Base-by-base conservation (phyloP, 2,329 filamentous ascomycete genomes). In the Hypoxylon sp. region DNA sequence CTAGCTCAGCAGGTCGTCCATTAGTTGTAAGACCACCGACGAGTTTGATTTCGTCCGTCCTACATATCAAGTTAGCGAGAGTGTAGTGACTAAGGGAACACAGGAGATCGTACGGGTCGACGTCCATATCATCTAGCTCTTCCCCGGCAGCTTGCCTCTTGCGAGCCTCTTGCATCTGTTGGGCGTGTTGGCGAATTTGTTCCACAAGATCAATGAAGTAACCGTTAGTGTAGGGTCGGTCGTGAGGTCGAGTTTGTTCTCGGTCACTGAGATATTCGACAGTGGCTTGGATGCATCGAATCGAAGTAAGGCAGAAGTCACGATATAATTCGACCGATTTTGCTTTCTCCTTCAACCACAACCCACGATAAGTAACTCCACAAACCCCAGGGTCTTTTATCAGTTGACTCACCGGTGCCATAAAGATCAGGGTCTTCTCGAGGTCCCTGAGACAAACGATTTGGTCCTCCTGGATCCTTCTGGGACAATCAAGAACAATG, bases 161-260 rank as follows among this genome's bases (percentile, higher is more conserved):
- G 76, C 93, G 90, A 72, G 90, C 88, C 73, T 90, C 90, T 70
- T 91, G 90, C 75, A 98, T 89, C 79, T 96, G 92, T 75, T 90
- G 88, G 67, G 93, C 94, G 88, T 97, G 97, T 79, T 93, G 89
- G 79, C 90, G 89, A 75, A 98, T 94, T 87, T 98, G 94, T 79
- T 97, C 93, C 79, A 97, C 91, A 68, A 98, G 90, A 83, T 98
- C 95, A 82, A 98, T 91, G 79, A 98, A 98, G 82, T 98, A 98
- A 78, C 93, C 93, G 87, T 92, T 93, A 86, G 91, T 96, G 85
- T 98, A 98, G 73, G 94, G 93, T 75, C 92, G 90, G 81, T 98
- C 95, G 81, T 89, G 85, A 66, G 93, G 91, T 79, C 93, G 89
- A 73, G 91, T 90, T 82, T 95, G 93, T 80, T 98, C 94, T 79